These are phyloP conservation scores for Epichloe glyceriae DNA, from an alignment of 2,329 filamentous ascomycete species.

Conservation along the genomic window DNA sequence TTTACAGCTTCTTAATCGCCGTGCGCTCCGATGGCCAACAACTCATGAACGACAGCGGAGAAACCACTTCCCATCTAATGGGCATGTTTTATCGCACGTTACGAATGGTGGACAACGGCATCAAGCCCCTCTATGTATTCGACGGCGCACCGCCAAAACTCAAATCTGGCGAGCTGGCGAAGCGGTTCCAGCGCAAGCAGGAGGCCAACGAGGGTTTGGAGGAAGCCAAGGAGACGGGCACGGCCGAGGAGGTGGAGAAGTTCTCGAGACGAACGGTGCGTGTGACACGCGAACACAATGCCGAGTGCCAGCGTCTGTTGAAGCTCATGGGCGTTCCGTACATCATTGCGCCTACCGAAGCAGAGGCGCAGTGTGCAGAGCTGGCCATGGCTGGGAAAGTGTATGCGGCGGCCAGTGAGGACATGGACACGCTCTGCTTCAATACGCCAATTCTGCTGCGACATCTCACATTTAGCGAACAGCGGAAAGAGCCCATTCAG, in stretches of 20 bases:
- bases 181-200: conserved; percentile 88
- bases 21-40: conserved; percentile 95
- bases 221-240: conserved; percentile 94
- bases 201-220: conserved; percentile 83
- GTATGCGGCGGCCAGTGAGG: conserved; percentile 90
- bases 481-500: conserved; percentile 93
- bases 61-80: conserved; percentile 97
- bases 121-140: conserved; percentile 97
- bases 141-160: conserved; percentile 94
- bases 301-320: conserved; percentile 79
- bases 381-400: conserved; percentile 87
- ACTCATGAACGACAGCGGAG: conserved; percentile 85
- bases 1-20: conserved; percentile 97
- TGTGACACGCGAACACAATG: conserved; percentile 94
- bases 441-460: conserved; percentile 80
- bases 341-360: conserved; percentile 90
- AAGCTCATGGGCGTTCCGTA: conserved; percentile 95
- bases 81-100: conserved; percentile 99
- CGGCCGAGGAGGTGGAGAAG: conserved; percentile 94
- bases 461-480: conserved; percentile 93
- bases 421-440: conserved; percentile 98
- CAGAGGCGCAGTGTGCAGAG: conserved; percentile 89
- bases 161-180: conserved; percentile 92
- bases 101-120: conserved; percentile 95
- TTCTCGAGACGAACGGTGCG: conserved; percentile 87